Conservation (phyloP, 2,329 filamentous ascomycete genomes). For the Claviceps pusilla region DNA sequence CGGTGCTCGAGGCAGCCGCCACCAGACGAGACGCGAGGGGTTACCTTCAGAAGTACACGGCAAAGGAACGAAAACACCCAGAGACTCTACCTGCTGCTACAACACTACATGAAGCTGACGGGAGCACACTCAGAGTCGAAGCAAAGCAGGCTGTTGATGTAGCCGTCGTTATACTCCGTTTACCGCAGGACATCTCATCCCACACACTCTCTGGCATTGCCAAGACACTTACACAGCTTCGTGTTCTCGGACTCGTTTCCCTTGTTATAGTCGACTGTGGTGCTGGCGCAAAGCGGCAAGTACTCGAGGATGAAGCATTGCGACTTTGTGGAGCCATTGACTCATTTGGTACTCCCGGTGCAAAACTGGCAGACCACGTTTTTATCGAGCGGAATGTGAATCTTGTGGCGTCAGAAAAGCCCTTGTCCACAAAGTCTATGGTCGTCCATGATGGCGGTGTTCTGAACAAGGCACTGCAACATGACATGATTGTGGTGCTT, state of each 20-base stretch:
- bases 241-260: constrained; percentile 65
- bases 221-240: constrained; percentile 70
- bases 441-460: constrained; percentile 18
- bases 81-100: not conserved
- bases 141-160: constrained; percentile 34
- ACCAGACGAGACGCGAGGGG: constrained; percentile 86
- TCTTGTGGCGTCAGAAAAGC: constrained; percentile 2
- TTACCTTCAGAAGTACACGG: constrained; percentile 72
- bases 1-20: constrained; percentile 72
- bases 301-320: constrained; percentile 48
- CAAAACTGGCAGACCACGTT: constrained; percentile 46
- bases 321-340: constrained; percentile 65
- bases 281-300: constrained; percentile 22
- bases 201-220: constrained; percentile 59
- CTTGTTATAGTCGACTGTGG: constrained; percentile 70
- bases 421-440: constrained; percentile 13
- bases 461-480: constrained; percentile 18
- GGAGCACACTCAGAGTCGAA: not conserved
- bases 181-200: constrained; percentile 56
- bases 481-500: constrained; percentile 23
- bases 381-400: constrained; percentile 9
- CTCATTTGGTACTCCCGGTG: constrained; percentile 49
- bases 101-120: not conserved
- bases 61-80: constrained; percentile 12
- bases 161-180: constrained; percentile 71